Conservation (phyloP, 1,284 basidiomycete genomes). For the Vanrija humicola region DNA sequence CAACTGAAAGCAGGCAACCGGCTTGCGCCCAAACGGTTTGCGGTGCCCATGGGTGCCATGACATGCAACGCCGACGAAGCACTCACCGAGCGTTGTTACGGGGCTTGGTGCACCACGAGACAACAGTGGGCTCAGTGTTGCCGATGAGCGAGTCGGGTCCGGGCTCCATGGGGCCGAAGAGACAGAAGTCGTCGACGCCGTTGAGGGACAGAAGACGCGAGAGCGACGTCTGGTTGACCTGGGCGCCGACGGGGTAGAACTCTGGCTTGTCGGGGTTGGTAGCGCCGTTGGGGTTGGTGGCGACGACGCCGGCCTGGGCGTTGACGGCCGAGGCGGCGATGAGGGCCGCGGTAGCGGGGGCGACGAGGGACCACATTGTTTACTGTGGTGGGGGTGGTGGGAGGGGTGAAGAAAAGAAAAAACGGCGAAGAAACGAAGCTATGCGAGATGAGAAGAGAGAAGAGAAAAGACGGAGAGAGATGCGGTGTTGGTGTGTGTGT, state of each 20-base stretch:
- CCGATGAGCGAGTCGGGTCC: slow-evolving; percentile 36
- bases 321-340: slow-evolving; percentile 6
- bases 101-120: slow-evolving; percentile 41
- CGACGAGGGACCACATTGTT: too few species aligned
- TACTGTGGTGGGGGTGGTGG: too few species aligned
- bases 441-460: too few species aligned
- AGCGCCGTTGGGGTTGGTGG: slow-evolving; percentile 37
- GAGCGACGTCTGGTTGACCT: slow-evolving; percentile 42
- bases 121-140: slow-evolving; percentile 37
- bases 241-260: slow-evolving; percentile 29
- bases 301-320: slow-evolving; percentile 30
- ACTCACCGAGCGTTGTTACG: slow-evolving; percentile 20
- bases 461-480: too few species aligned
- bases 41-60: too few species aligned
- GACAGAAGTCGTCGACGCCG: slow-evolving; percentile 45
- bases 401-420: too few species aligned
- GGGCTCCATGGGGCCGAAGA: slow-evolving; percentile 36
- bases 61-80: too few species aligned
- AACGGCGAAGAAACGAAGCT: too few species aligned
- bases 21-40: too few species aligned
- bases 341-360: slow-evolving; percentile 3
- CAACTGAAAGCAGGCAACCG: too few species aligned
- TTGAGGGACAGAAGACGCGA: slow-evolving; percentile 41
- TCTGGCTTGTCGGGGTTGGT: slow-evolving; percentile 41
- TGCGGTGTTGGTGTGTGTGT: too few species aligned